Evolutionary conservation across 345 rosid species (phyloP), one percentile per base, ranked within the genome.

Genomic region (Ceriops decandra): DNA sequence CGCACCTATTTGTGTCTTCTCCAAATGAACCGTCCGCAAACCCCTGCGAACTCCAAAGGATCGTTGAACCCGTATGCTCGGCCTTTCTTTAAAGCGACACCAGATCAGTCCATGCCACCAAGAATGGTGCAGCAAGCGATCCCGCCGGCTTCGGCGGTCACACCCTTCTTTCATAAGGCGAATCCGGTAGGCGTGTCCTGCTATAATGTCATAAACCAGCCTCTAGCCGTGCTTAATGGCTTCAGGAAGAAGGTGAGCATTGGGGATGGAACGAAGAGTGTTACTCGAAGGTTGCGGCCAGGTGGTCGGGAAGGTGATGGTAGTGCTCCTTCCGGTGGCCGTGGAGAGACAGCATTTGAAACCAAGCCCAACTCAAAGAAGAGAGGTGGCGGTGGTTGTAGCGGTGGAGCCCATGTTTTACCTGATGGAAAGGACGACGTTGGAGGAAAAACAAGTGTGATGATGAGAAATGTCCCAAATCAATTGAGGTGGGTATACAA

Each of bases 401-500:
- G 15, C 2, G 13, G 46, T 38, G 49, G 17, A 13, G 17, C 49
- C 13, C 49, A 9, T 13, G 49, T 2, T 42, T 15, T 42, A 16
- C 5, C 19, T 42, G 16, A 5, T 42, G 49, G 4, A 6, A 1
- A 22, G 4, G 35, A 52, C 22, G 59, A 30, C 0, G 27, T 36
- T 11, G n/a, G 32, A 17, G 72, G 59, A 9, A 68, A 57, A 8
- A 74, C 72, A 0, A 74, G 72, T 21, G 4, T 74, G 15, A 74
- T 74, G 77, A 74, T 74, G 5, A 38, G 28, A 58, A 74, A 74
- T 54, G 42, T 74, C 6, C 77, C 77, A 0, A 68, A 74, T n/a
- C 72, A 61, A 6, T 46, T 74, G 16, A 22, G 47, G 77, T 74
- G 28, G 7, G 64, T 17, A 21, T 1, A 13, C 38, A 13, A 10